A percentile compares a stretch with the other conserved stretches of the same genome.
These are phyloP conservation scores for Odontarrhena argentea DNA, from an alignment of 345 rosid genomes.

Conservation along the genomic window DNA sequence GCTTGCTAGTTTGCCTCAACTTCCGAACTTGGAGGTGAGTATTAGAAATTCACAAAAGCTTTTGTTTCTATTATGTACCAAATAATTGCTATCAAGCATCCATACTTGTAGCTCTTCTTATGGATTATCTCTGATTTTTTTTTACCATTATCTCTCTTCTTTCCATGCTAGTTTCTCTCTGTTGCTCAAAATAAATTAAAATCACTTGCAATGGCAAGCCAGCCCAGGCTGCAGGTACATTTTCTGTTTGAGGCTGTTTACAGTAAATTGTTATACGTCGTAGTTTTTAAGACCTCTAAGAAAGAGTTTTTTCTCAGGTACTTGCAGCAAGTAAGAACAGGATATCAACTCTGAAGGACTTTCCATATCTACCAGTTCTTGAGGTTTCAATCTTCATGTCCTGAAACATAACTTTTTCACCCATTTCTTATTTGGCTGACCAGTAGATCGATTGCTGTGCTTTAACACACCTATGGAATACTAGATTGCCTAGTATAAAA, in stretches of 20 bases:
- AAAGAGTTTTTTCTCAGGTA: constrained; percentile 51
- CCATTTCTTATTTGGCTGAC: constrained; percentile 16
- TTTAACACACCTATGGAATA: constrained; percentile 1
- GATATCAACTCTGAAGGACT: constrained; percentile 87
- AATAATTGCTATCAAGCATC: constrained; percentile 19
- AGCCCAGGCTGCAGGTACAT: constrained; percentile 93
- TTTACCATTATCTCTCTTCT: neutral
- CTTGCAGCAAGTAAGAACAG: constrained; percentile 97
- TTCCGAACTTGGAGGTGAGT: constrained; percentile 93
- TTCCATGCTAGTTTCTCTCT: constrained; percentile 73
- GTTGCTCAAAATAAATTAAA: constrained; percentile 96
- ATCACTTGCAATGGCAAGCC: constrained; percentile 96
- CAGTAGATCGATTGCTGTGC: constrained; percentile 6
- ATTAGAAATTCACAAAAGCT: constrained; percentile 23
- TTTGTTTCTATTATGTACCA: constrained; percentile 16
- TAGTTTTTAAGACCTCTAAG: constrained; percentile 20
- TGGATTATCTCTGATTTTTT: constrained; percentile 17
- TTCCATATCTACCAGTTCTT: constrained; percentile 86
- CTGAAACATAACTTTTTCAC: neutral
- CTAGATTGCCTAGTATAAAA: neutral
- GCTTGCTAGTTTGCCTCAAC: constrained; percentile 88
- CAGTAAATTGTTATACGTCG: constrained; percentile 12
- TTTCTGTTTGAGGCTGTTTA: constrained; percentile 26
- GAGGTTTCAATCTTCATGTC: constrained; percentile 56
- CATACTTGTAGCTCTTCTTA: constrained; percentile 2